Conservation (phyloP, 768 basidiomycete genomes). For the Mrakia frigida region DNA sequence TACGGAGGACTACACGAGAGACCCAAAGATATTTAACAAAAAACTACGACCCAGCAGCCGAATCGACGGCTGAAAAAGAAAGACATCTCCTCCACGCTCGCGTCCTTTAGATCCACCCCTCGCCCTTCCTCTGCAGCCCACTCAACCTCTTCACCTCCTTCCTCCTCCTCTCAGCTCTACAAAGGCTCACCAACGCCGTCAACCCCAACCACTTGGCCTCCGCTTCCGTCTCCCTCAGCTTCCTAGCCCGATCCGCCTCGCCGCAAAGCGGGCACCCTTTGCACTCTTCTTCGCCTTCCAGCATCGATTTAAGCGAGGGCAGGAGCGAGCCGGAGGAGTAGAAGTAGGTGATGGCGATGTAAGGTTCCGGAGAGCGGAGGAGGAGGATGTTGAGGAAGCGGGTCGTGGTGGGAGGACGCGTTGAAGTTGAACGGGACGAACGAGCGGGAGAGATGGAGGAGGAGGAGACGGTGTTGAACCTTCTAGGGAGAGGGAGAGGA, state of each 20-base stretch:
- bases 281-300: conserved; percentile 13
- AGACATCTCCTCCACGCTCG: neutral
- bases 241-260: conserved; percentile 19
- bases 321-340: conserved; percentile 16
- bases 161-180: conserved; percentile 13
- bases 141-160: neutral
- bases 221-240: conserved; percentile 17
- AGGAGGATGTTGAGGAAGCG: conserved; percentile 29
- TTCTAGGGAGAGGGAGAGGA: neutral
- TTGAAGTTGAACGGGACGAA: neutral
- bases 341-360: conserved; percentile 22
- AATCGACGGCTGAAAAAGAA: too few relatives aligned
- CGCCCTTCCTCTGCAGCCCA: neutral
- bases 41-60: too few relatives aligned
- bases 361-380: conserved; percentile 25
- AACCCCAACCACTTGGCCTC: conserved; percentile 25
- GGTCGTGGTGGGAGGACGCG: neutral
- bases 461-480: neutral
- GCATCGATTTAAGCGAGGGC: conserved; percentile 9
- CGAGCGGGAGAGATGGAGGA: neutral
- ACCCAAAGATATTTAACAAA: too few relatives aligned
- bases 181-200: conserved; percentile 10
- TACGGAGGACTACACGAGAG: too few relatives aligned
- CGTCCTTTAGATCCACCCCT: neutral
- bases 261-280: conserved; percentile 27